Percentiles rank a stretch among this genome's conserved stretches.
phyloP scores from a whole-genome alignment of 228 moss, liverwort and hornwort species.

The Sphagnum magellanicum region DNA sequence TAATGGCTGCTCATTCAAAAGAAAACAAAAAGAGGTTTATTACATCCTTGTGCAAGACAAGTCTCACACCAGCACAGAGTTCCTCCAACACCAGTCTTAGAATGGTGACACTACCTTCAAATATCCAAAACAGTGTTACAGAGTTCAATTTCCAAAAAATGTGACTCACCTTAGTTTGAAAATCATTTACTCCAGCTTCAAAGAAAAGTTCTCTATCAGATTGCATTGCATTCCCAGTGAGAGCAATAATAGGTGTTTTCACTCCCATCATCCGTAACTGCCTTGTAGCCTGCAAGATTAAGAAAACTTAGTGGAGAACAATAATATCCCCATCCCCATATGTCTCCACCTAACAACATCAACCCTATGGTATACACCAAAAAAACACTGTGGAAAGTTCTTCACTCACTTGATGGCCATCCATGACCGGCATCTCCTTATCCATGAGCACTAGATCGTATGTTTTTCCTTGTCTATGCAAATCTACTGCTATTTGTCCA shows the following conservation, averaged over 20 bases:
- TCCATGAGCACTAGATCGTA: conserved; percentile 84
- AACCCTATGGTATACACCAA: too few relatives aligned
- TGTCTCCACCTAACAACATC: too few relatives aligned
- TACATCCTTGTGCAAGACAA: too few relatives aligned
- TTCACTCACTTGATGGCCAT: conserved; percentile 46
- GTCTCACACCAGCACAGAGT: too few relatives aligned
- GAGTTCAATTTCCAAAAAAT: too few relatives aligned
- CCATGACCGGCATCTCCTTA: conserved; percentile 89
- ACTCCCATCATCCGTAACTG: conserved; percentile 72
- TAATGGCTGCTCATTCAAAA: too few relatives aligned
- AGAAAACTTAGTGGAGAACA: neutral
- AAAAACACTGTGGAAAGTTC: too few relatives aligned
- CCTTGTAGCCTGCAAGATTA: conserved; percentile 33
- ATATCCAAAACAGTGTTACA: too few relatives aligned
- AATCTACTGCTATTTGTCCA: conserved; percentile 65
- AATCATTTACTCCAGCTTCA: conserved; percentile 76
- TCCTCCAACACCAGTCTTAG: too few relatives aligned
- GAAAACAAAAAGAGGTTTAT: too few relatives aligned
- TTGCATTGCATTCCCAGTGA: conserved; percentile 72
- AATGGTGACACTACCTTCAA: too few relatives aligned
- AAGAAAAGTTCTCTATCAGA: conserved; percentile 69
- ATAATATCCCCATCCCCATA: too few relatives aligned
- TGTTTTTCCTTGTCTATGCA: conserved; percentile 44
- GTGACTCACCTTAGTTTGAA: conserved; percentile 61
- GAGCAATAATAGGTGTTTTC: conserved; percentile 64